Evolutionary conservation across 371 early-diverging fungal genomes (phyloP), one percentile per base, ranked within the genome.

Genomic region (Chytridium lagenaria): DNA sequence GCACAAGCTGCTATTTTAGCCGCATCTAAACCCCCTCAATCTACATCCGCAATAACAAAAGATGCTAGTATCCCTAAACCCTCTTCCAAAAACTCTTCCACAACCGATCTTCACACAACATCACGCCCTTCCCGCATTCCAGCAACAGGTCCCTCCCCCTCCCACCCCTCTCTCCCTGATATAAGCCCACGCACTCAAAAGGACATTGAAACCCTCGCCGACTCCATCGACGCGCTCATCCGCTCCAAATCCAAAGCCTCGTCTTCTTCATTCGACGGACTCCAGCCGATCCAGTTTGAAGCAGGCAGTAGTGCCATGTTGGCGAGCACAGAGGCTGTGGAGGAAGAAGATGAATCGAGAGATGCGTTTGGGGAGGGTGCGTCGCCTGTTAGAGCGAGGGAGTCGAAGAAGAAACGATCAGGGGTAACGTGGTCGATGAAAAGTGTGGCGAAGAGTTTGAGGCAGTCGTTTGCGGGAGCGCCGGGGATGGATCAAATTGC

Each of bases 401-500:
- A 16, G 26, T 7, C 16, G 26, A 55, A 28, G 30, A 55, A 55
- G 55, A 16, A n/a, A n/a, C n/a, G 55, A 16, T 55, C 55, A 7
- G 55, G 16, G 30, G 26, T 55, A 28, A 26, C 55, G 5, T 55
- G 55, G 55, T 55, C 55, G 30, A 26, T 26, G 10, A 55, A 55
- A 26, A 55, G 55, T 26, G 55, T 55, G 10, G 55, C 55, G 26
- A 55, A 55, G 55, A 55, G 55, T 26, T 16, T 55, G 23, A 16
- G 55, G 23, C 16, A 55, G 26, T 23, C 23, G 23, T 55, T 55
- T 55, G 55, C 55, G 7, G 26, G 16, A 16, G 10, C 10, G 16
- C 55, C 55, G 55, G 55, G 55, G 55, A 55, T 55, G 23, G 55
- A 55, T 7, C 10, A 55, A 26, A 55, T 55, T 10, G 26, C 10